Conservation (phyloP, 768 basidiomycete genomes). For the Pleurotus tuber-regium region DNA sequence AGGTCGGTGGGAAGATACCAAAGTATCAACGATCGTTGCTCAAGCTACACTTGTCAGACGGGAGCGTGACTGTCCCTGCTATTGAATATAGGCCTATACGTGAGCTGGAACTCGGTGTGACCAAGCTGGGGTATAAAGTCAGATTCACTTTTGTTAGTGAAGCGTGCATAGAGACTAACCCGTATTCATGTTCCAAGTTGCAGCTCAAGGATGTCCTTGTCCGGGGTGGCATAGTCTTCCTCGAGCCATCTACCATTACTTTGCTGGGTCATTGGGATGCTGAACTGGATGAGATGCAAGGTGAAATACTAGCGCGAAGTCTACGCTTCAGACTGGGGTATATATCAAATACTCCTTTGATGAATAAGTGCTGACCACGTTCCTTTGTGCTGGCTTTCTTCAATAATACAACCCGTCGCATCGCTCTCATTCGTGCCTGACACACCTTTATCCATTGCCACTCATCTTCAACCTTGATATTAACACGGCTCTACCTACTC, state of each 20-base stretch:
- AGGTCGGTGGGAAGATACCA: slow-evolving; percentile 74
- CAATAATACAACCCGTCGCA: slow-evolving; percentile 13
- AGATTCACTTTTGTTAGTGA: slow-evolving; percentile 2
- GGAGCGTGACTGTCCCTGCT: slow-evolving; percentile 61
- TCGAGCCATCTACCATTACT: slow-evolving; percentile 66
- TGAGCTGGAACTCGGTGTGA: slow-evolving; percentile 67
- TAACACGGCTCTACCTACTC: slow-evolving; percentile 17
- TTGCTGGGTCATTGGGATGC: slow-evolving; percentile 61
- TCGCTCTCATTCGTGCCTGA: slow-evolving; percentile 22
- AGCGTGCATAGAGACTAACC: not conserved
- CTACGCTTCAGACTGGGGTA: slow-evolving; percentile 71
- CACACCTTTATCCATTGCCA: slow-evolving; percentile 3
- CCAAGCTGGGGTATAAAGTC: slow-evolving; percentile 84
- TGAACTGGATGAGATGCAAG: slow-evolving; percentile 60
- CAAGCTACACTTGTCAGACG: slow-evolving; percentile 74
- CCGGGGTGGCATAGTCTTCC: slow-evolving; percentile 69
- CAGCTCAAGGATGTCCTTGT: slow-evolving; percentile 67
- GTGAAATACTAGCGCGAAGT: slow-evolving; percentile 56
- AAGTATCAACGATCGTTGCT: slow-evolving; percentile 83
- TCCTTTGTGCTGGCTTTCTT: slow-evolving; percentile 4
- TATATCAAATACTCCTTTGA: slow-evolving; percentile 17
- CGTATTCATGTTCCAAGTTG: slow-evolving; percentile 35
- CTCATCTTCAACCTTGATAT: not conserved
- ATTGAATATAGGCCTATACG: slow-evolving; percentile 75
- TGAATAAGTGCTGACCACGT: not conserved